These are phyloP conservation scores for Claviceps lovelessii DNA, from an alignment of 2,329 filamentous ascomycete genomes.

Conservation along the genomic window DNA sequence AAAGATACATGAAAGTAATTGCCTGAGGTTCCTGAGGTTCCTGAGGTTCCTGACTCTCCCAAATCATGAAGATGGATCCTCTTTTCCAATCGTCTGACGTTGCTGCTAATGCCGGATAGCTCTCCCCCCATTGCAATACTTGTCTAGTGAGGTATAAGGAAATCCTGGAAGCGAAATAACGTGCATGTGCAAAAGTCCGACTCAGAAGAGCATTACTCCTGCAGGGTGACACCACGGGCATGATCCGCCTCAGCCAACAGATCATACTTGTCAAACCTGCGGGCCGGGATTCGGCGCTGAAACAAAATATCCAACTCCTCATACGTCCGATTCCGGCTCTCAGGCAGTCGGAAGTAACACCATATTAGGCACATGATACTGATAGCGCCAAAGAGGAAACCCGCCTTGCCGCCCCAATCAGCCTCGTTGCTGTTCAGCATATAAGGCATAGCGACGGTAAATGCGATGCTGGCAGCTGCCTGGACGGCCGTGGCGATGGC, in stretches of 20 bases:
- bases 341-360: conserved; percentile 17
- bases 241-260: conserved; percentile 7
- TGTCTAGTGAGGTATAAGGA: neutral
- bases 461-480: conserved; percentile 13
- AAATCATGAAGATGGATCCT: too few species aligned
- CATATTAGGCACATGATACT: conserved; percentile 12
- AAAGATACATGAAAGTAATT: too few species aligned
- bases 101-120: too few species aligned
- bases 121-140: too few species aligned
- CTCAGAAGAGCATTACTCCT: neutral
- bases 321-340: conserved; percentile 16
- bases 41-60: accelerated
- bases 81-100: too few species aligned
- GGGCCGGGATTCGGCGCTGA: conserved; percentile 7
- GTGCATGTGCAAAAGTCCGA: neutral
- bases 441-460: conserved; percentile 16
- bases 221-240: neutral
- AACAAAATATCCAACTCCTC: conserved; percentile 20
- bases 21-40: too few species aligned
- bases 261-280: conserved; percentile 9
- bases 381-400: conserved; percentile 16
- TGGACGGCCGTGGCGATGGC: conserved; percentile 16
- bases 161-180: neutral
- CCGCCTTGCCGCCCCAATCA: conserved; percentile 19
- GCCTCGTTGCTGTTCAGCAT: conserved; percentile 19